phyloP scores from a whole-genome alignment of 2,329 filamentous ascomycete species.

The Aspergillus floridensis region DNA sequence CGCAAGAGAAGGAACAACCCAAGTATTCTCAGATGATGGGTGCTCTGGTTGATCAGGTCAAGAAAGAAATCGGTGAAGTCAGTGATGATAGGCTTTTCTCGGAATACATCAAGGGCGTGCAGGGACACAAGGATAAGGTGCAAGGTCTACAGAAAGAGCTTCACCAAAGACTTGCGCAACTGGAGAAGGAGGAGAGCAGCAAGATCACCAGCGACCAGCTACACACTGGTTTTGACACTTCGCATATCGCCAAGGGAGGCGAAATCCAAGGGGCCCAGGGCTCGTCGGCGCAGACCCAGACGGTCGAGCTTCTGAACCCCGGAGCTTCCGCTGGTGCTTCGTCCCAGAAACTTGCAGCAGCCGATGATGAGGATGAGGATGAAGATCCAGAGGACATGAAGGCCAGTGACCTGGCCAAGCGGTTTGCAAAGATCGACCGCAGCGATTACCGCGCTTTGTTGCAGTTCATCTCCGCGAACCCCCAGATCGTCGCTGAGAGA shows the following conservation, averaged over 20 bases:
- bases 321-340: conserved; percentile 38
- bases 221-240: conserved; percentile 87
- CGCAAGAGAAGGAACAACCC: conserved; percentile 69
- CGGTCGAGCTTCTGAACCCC: conserved; percentile 75
- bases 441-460: conserved; percentile 72
- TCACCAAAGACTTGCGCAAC: conserved; percentile 67
- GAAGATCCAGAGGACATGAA: conserved; percentile 71
- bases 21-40: conserved; percentile 98
- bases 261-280: conserved; percentile 46
- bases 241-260: conserved; percentile 66
- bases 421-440: conserved; percentile 75
- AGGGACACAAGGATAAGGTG: conserved; percentile 74
- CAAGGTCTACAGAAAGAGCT: conserved; percentile 74
- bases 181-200: conserved; percentile 78
- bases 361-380: conserved; percentile 50
- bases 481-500: conserved; percentile 73
- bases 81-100: conserved; percentile 69
- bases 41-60: conserved; percentile 90
- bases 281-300: conserved; percentile 37
- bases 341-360: conserved; percentile 40
- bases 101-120: conserved; percentile 75
- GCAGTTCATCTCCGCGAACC: conserved; percentile 75
- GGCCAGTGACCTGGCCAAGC: conserved; percentile 72
- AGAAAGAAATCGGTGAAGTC: conserved; percentile 72
- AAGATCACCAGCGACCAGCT: conserved; percentile 95